A percentile compares a stretch with the other conserved stretches of the same genome.
phyloP scores from a whole-genome alignment of 306 rosid genomes.

The Dicorynia guianensis region DNA sequence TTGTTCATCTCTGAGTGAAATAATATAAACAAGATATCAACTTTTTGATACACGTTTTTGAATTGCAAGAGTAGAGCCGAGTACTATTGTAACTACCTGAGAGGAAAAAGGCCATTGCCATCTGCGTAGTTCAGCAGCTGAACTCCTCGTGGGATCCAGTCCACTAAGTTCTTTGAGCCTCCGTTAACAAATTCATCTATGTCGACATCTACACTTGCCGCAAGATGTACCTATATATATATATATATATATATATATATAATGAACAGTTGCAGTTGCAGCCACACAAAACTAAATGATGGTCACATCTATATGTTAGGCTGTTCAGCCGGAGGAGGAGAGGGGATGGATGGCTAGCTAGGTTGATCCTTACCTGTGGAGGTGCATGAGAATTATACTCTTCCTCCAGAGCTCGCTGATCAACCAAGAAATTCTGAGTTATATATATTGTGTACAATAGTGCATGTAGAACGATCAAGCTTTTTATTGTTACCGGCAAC shows the following conservation, averaged over 20 bases:
- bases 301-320: no score
- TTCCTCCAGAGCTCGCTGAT: constrained; percentile 53
- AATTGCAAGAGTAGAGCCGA: no score
- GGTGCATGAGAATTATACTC: constrained; percentile 38
- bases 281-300: no score
- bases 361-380: constrained; percentile 42
- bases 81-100: constrained; percentile 41
- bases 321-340: no score
- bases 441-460: neutral
- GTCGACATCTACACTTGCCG: constrained; percentile 40
- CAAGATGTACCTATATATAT: constrained; percentile 40
- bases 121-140: constrained; percentile 51
- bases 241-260: constrained; percentile 13
- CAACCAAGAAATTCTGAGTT: neutral
- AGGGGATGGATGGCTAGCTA: no score
- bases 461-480: neutral
- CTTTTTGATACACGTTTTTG: constrained; percentile 7
- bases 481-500: neutral
- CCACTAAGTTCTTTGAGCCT: constrained; percentile 43
- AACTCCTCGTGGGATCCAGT: constrained; percentile 53
- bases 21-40: neutral
- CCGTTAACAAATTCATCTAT: constrained; percentile 36
- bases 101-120: constrained; percentile 49
- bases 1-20: constrained; percentile 46
- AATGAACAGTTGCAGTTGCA: neutral